These are phyloP conservation scores for Medicago arabica DNA, from an alignment of 306 rosid genomes.

Conservation along the genomic window DNA sequence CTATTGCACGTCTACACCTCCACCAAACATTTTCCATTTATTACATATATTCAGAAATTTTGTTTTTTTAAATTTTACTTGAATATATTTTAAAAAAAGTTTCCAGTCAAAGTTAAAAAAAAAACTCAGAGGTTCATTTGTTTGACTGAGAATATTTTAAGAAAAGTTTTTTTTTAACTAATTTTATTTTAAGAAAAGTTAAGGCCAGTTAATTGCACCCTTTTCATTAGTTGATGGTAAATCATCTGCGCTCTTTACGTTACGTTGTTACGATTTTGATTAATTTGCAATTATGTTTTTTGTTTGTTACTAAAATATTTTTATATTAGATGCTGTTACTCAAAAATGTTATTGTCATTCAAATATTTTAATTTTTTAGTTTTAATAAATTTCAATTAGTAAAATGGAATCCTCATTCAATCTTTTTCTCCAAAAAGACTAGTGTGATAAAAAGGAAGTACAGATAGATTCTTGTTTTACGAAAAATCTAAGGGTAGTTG, in stretches of 20 bases:
- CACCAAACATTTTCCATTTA: conserved; percentile 22
- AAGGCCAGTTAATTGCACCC: conserved; percentile 23
- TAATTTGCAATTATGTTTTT: too few relatives aligned
- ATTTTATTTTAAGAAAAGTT: conserved; percentile 23
- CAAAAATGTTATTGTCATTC: not conserved
- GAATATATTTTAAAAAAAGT: too few relatives aligned
- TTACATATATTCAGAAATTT: not conserved
- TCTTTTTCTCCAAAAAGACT: not conserved
- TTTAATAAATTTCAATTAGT: not conserved
- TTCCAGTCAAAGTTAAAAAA: too few relatives aligned
- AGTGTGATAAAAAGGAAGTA: conserved; percentile 13
- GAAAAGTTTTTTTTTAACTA: not conserved
- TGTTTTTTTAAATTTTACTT: not conserved
- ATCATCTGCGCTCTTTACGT: conserved; percentile 50
- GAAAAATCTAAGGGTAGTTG: conserved; percentile 26
- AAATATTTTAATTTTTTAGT: not conserved
- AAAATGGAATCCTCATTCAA: not conserved
- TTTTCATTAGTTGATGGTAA: conserved; percentile 4
- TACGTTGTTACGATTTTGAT: conserved; percentile 8
- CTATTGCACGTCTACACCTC: conserved; percentile 26
- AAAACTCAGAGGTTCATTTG: too few relatives aligned
- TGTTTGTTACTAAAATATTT: too few relatives aligned
- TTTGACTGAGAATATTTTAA: not conserved
- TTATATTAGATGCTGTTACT: too few relatives aligned
- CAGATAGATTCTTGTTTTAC: conserved; percentile 16